A percentile compares a stretch with the other conserved stretches of the same genome.
Evolutionary conservation across 208 protist genomes (phyloP).

Genomic region (Vickermania spadyakhi): DNA sequence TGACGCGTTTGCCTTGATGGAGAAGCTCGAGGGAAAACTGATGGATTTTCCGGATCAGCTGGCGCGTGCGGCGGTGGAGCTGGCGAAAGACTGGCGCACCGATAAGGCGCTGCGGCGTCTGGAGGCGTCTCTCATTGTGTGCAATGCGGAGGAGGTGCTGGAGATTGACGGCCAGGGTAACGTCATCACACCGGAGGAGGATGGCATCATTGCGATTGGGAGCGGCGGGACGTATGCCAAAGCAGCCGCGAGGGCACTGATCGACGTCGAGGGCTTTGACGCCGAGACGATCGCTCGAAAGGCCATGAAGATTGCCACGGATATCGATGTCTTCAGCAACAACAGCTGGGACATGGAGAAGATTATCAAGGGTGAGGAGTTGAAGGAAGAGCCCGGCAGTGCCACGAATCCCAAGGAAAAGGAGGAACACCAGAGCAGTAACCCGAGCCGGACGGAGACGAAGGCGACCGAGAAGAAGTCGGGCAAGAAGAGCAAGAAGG

Average conservation of each 20-base stretch:
- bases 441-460: conserved; percentile 4
- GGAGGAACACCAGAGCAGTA: conserved; percentile 13
- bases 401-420: conserved; percentile 1
- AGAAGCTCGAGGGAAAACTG: conserved; percentile 91
- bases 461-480: conserved; percentile 8
- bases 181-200: conserved; percentile 91
- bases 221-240: conserved; percentile 91
- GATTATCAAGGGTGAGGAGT: conserved; percentile 24
- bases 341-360: conserved; percentile 90
- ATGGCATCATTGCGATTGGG: conserved; percentile 92
- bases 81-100: conserved; percentile 94
- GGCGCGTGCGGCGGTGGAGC: conserved; percentile 88
- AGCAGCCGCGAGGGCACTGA: conserved; percentile 89
- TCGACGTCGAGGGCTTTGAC: conserved; percentile 82
- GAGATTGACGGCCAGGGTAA: conserved; percentile 94
- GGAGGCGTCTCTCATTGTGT: conserved; percentile 93
- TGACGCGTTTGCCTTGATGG: conserved; percentile 94
- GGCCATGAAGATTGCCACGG: conserved; percentile 93
- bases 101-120: conserved; percentile 90
- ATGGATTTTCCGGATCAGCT: conserved; percentile 91
- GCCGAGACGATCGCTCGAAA: conserved; percentile 88
- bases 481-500: conserved; percentile 2
- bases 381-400: background rate
- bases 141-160: conserved; percentile 81
- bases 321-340: conserved; percentile 95